Evolutionary conservation across 2,329 filamentous ascomycete species (phyloP).

Genomic region (Alternaria ethzedia): DNA sequence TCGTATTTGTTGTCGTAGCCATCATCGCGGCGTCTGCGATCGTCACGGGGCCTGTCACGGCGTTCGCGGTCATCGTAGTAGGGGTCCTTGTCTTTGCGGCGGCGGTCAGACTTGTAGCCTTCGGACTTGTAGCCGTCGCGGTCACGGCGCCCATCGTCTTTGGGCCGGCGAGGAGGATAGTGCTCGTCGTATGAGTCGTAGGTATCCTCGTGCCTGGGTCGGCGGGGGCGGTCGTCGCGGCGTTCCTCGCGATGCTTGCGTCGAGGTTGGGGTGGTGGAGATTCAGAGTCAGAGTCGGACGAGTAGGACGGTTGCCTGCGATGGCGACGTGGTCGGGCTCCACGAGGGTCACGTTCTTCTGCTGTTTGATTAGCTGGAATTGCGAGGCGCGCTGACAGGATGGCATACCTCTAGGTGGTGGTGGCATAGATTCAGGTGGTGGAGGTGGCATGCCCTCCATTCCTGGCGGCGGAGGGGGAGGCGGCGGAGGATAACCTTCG

Average conservation of each 20-base stretch:
- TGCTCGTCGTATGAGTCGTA: slow-evolving; percentile 40
- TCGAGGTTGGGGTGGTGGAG: slow-evolving; percentile 29
- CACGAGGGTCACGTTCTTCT: slow-evolving; percentile 8
- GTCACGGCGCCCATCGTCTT: slow-evolving; percentile 17
- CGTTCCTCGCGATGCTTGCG: slow-evolving; percentile 28
- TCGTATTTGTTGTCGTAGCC: slow-evolving; percentile 26
- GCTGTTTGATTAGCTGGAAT: not conserved
- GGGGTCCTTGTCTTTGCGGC: slow-evolving; percentile 4
- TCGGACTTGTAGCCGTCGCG: slow-evolving; percentile 34
- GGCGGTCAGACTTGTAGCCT: slow-evolving; percentile 19
- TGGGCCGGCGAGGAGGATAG: slow-evolving; percentile 23
- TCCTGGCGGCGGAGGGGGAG: not conserved
- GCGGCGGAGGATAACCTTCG: not conserved
- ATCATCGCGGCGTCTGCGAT: slow-evolving; percentile 19
- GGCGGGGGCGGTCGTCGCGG: slow-evolving; percentile 27
- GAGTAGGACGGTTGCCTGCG: slow-evolving; percentile 25
- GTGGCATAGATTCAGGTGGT: not conserved
- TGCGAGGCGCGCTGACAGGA: not conserved
- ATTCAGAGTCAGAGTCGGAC: slow-evolving; percentile 24
- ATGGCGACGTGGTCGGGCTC: slow-evolving; percentile 18
- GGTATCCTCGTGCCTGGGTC: slow-evolving; percentile 20
- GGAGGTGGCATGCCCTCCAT: not conserved
- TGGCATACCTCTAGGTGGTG: slow-evolving; percentile 12
- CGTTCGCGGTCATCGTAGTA: slow-evolving; percentile 25
- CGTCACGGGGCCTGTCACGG: slow-evolving; percentile 22